Evolutionary conservation across 352 stramenopile species (phyloP), one percentile per base, ranked within the genome.

Genomic region (Detonula confervacea): DNA sequence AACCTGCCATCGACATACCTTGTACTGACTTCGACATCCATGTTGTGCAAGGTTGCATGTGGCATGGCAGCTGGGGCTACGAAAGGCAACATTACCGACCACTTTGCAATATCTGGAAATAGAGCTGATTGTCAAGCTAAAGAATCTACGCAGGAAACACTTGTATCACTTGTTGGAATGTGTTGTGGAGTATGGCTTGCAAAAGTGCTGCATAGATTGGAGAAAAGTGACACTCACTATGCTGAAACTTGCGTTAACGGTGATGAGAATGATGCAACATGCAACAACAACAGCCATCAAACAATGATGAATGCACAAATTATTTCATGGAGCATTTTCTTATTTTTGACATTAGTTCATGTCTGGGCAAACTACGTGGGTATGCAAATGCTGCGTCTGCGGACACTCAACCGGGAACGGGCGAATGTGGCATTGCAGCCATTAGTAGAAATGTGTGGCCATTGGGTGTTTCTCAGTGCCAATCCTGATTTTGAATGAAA

Each of bases 101-200:
- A 91, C 54, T 92, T 92, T 75, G 73, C 84, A 29, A 73, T 81
- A 8, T 35, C 63, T n/a, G 87, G 88, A n/a, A 95, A 96, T 72
- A 91, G 92, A 62, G 91, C 91, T 7, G 96, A 98, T 86, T 95
- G 98, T 54, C 95, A 94, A 25, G 95, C 96, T 39, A 98, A 98
- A 80, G 96, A 98, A 87, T 95, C 93, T 0, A 97, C 96, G 0
- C 96, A 98, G 83, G 96, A 98, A 90, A 98, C 96, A 5, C 89
- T 96, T 0, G 96, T 98, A 5, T 98, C 95, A 72, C 88, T 98
- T 2, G 87, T 98, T 68, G 96, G 96, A 3, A 93, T 98, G 67
- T 65, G 97, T 16, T 92, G 95, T 39, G 96, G 91, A 35, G 70
- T 93, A 22, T 57, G 47, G 8, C 37, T 94, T 7, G 86, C 89